Percentiles rank a stretch among this genome's conserved stretches.
These are phyloP conservation scores for Barnettozyma populi DNA, from an alignment of 805 yeast species.

Conservation along the genomic window DNA sequence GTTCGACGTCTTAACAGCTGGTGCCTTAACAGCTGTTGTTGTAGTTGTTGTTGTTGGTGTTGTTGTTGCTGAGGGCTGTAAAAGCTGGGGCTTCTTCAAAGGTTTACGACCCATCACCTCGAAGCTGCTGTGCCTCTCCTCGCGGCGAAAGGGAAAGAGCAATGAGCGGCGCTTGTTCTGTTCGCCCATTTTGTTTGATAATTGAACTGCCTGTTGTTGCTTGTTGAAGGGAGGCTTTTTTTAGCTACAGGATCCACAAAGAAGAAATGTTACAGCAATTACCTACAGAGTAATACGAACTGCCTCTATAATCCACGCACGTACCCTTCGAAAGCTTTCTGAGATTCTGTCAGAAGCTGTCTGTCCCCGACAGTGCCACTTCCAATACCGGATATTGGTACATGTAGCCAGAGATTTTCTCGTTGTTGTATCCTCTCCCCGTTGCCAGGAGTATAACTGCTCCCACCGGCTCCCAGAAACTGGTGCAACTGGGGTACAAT, in stretches of 20 bases:
- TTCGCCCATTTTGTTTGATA: background rate
- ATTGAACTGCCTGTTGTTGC: background rate
- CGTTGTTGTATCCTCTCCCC: slow-evolving; percentile 6
- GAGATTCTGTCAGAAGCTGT: background rate
- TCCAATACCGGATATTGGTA: slow-evolving; percentile 2
- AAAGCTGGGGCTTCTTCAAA: slow-evolving; percentile 8
- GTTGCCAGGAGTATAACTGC: background rate
- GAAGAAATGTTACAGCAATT: too few relatives aligned
- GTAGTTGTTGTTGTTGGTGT: background rate
- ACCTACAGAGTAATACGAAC: background rate
- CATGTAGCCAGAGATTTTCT: slow-evolving; percentile 7
- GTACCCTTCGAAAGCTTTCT: background rate
- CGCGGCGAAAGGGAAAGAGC: slow-evolving; percentile 19
- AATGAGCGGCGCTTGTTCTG: slow-evolving; percentile 21
- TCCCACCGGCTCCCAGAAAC: background rate
- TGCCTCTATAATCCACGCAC: background rate
- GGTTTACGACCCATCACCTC: slow-evolving; percentile 1
- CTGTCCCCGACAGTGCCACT: slow-evolving; percentile 2
- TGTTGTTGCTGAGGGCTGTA: background rate
- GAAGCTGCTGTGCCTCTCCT: background rate
- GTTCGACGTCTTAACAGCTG: background rate
- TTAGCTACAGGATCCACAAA: too few relatives aligned
- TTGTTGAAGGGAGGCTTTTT: background rate
- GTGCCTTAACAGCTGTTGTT: background rate
- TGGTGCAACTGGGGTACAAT: background rate